phyloP scores from a whole-genome alignment of 768 basidiomycete species.

The Xerocomus potaroensis region DNA sequence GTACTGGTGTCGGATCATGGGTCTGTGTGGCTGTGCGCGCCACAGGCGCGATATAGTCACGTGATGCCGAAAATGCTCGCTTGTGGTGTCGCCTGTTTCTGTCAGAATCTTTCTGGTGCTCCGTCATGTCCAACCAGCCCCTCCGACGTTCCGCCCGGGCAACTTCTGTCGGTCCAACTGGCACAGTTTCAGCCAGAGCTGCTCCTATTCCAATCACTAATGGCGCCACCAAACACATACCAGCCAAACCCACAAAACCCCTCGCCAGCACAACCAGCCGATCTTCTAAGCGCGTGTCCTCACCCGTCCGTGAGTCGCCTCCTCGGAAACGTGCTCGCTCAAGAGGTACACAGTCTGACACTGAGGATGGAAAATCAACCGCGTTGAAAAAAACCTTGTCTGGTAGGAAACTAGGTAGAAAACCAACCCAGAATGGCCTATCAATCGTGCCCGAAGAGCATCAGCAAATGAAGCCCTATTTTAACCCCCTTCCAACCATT shows the following conservation, averaged over 20 bases:
- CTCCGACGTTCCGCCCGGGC: conserved; percentile 54
- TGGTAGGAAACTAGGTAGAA: conserved; percentile 26
- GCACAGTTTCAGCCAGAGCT: conserved; percentile 23
- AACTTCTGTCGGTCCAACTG: conserved; percentile 40
- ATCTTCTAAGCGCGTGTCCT: conserved; percentile 47
- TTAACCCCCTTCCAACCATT: conserved; percentile 62
- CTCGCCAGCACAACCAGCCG: conserved; percentile 20
- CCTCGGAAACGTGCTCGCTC: conserved; percentile 46
- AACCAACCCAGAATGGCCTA: conserved; percentile 30
- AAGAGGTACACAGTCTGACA: conserved; percentile 35
- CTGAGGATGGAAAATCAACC: conserved; percentile 36
- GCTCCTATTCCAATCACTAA: conserved; percentile 29
- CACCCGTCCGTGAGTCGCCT: conserved; percentile 42
- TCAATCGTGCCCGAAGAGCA: conserved; percentile 29
- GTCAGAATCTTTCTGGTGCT: background rate
- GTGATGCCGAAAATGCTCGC: conserved; percentile 8
- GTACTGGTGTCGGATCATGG: conserved; percentile 16
- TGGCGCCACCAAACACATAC: conserved; percentile 30
- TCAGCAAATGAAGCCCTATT: conserved; percentile 50
- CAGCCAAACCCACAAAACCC: conserved; percentile 32
- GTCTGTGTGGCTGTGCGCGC: conserved; percentile 14
- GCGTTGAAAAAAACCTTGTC: conserved; percentile 25
- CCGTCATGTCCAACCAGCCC: conserved; percentile 27
- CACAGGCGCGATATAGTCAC: conserved; percentile 26
- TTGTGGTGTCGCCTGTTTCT: background rate